These are phyloP conservation scores for Odonthalia washingtoniensis DNA, from an alignment of 31 red algal genomes.

Conservation along the genomic window DNA sequence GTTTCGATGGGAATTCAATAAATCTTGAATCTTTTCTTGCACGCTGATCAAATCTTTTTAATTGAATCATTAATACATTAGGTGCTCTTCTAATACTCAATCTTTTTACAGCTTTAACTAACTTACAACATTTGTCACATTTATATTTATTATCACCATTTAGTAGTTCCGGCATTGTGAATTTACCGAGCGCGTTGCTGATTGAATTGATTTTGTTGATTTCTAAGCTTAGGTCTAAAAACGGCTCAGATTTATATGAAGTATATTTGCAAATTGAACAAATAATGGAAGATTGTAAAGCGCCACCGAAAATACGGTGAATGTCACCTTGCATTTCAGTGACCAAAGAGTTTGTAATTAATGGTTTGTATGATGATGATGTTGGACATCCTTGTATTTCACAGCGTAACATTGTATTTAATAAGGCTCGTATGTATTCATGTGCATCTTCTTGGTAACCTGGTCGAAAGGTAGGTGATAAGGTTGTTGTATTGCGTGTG, in stretches of 20 bases:
- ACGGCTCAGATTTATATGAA: constrained; percentile 71
- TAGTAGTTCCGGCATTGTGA: constrained; percentile 71
- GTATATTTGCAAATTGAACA: constrained; percentile 65
- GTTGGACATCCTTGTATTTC: constrained; percentile 57
- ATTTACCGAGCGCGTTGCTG: constrained; percentile 56
- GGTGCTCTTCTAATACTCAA: constrained; percentile 71
- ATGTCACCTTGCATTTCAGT: constrained; percentile 69
- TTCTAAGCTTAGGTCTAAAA: constrained; percentile 88
- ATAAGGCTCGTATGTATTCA: constrained; percentile 86
- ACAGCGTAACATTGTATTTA: constrained; percentile 66
- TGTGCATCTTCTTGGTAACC: constrained; percentile 98
- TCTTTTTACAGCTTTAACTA: constrained; percentile 70
- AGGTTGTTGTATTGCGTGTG: constrained; percentile 40
- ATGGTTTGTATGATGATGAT: not conserved
- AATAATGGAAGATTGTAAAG: constrained; percentile 57
- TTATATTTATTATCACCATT: constrained; percentile 82
- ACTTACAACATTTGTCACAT: constrained; percentile 66
- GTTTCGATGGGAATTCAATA: constrained; percentile 60
- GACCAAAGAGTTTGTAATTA: too few relatives aligned
- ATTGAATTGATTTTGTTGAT: constrained; percentile 49
- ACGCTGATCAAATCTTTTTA: constrained; percentile 90
- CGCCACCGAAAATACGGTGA: constrained; percentile 88
- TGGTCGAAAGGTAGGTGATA: constrained; percentile 62
- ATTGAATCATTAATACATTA: constrained; percentile 85
- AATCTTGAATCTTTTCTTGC: constrained; percentile 60